Evolutionary conservation across 306 rosid species (phyloP).

Genomic region (Citrullus amarus): DNA sequence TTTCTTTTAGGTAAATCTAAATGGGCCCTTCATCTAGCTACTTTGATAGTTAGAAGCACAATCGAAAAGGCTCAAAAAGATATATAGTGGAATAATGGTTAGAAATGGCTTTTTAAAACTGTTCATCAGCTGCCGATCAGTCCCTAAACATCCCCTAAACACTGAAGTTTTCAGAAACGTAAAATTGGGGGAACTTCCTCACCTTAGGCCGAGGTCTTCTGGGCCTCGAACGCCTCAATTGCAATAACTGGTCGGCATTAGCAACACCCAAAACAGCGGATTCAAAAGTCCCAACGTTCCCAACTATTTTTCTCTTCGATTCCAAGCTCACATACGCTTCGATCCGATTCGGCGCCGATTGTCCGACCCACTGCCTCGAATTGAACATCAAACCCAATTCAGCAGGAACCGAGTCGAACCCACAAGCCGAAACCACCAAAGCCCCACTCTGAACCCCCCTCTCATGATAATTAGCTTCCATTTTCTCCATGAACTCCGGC

Average conservation of each 20-base stretch:
- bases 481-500: constrained; percentile 78
- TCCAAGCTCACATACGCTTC: constrained; percentile 65
- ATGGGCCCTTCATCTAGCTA: not conserved
- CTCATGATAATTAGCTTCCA: constrained; percentile 39
- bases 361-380: constrained; percentile 52
- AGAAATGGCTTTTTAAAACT: not conserved
- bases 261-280: constrained; percentile 70
- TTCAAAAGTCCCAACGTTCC: constrained; percentile 63
- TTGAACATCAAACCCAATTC: constrained; percentile 72
- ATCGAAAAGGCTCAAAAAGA: too few species aligned
- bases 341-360: constrained; percentile 35
- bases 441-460: constrained; percentile 31
- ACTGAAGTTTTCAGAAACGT: not conserved
- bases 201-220: constrained; percentile 62
- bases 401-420: constrained; percentile 88
- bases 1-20: too few species aligned
- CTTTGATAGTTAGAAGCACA: too few species aligned
- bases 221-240: constrained; percentile 61
- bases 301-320: constrained; percentile 51
- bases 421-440: constrained; percentile 75
- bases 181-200: not conserved
- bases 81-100: not conserved
- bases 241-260: constrained; percentile 39
- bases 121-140: not conserved
- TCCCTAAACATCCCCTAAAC: not conserved